Conservation (phyloP, 331 rosid genomes). For the Acacia pycnantha region DNA sequence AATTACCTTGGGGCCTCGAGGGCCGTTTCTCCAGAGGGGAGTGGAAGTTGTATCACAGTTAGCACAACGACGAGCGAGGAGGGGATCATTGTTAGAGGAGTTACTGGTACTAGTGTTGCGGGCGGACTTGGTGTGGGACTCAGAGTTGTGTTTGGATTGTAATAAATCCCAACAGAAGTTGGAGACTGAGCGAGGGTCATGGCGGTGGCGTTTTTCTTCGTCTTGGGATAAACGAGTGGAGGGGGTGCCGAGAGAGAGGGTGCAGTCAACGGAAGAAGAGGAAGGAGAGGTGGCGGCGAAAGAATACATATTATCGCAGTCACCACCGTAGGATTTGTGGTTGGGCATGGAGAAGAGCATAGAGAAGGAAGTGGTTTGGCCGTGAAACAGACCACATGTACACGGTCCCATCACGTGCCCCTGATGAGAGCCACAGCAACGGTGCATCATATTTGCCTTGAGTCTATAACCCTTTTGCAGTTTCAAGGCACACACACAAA, state of each 20-base stretch:
- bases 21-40: conserved; percentile 98
- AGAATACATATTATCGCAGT: conserved; percentile 41
- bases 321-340: conserved; percentile 44
- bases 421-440: conserved; percentile 47
- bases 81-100: conserved; percentile 49
- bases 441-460: conserved; percentile 47
- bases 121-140: conserved; percentile 36
- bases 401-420: conserved; percentile 66
- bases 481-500: background rate
- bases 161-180: conserved; percentile 86
- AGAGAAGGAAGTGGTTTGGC: conserved; percentile 63
- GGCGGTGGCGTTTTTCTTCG: conserved; percentile 46
- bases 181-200: conserved; percentile 49
- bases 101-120: conserved; percentile 4
- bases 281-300: conserved; percentile 38
- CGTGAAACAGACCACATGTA: conserved; percentile 63
- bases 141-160: conserved; percentile 52
- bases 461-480: background rate
- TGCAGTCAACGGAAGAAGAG: conserved; percentile 80
- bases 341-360: conserved; percentile 68
- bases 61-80: conserved; percentile 92
- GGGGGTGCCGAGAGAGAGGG: conserved; percentile 86
- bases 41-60: conserved; percentile 97
- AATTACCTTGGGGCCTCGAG: conserved; percentile 89
- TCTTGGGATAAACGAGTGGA: conserved; percentile 63